Conservation (phyloP, 345 rosid genomes). For the Gossypium arboreum region DNA sequence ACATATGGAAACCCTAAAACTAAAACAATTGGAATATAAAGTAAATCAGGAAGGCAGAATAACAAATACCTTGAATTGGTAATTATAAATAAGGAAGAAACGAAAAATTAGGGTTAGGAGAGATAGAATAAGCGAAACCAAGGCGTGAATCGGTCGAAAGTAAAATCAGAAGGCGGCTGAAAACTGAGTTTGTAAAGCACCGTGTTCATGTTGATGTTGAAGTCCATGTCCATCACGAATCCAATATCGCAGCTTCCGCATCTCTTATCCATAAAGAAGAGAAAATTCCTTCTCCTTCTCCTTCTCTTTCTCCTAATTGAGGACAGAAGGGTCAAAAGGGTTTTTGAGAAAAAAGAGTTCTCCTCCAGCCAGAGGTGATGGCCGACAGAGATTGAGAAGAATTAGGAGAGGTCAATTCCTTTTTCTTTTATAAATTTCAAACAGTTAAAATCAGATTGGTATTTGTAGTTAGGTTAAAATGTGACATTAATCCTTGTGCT, state of each 20-base stretch:
- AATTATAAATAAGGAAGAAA: background rate
- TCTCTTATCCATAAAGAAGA: slow-evolving; percentile 10
- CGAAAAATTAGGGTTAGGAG: background rate
- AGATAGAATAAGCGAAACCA: background rate
- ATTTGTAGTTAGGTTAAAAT: no score
- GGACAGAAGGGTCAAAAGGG: background rate
- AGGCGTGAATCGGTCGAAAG: slow-evolving; percentile 11
- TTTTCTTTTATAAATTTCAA: background rate
- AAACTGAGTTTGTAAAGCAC: background rate
- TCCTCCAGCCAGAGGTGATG: background rate
- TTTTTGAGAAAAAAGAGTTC: background rate
- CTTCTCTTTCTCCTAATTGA: background rate
- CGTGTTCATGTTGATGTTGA: background rate
- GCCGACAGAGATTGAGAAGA: background rate
- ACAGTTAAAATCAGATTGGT: no score
- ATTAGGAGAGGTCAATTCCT: background rate
- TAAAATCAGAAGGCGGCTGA: background rate
- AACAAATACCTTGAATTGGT: slow-evolving; percentile 3
- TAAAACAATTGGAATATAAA: background rate
- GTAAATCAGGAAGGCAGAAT: background rate
- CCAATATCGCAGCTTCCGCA: slow-evolving; percentile 7
- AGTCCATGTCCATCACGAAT: background rate
- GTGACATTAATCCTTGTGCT: no score
- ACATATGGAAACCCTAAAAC: background rate
- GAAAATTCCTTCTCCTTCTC: background rate